phyloP scores from a whole-genome alignment of 2,329 filamentous ascomycete genomes.

The Aspergillus brunneoviolaceus region DNA sequence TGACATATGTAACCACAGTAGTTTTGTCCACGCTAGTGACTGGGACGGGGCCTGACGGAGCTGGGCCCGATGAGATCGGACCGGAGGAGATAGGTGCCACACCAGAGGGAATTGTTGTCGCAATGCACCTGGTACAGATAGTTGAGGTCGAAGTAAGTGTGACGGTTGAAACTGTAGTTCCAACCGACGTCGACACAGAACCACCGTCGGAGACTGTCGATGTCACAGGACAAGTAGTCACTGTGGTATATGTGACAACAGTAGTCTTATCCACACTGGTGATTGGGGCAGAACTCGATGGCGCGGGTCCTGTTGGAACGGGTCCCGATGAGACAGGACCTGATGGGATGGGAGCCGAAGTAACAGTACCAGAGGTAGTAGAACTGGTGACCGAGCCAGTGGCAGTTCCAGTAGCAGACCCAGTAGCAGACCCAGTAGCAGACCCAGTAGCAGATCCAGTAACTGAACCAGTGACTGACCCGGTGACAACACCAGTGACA shows the following conservation, averaged over 20 bases:
- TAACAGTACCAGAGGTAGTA: too few species aligned
- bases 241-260: slow-evolving; percentile 16
- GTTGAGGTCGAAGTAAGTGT: not conserved
- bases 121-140: not conserved
- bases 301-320: slow-evolving; percentile 9
- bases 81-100: slow-evolving; percentile 14
- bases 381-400: too few species aligned
- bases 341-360: slow-evolving; percentile 12
- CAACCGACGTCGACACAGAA: slow-evolving; percentile 33
- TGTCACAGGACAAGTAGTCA: slow-evolving; percentile 16
- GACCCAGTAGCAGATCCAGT: too few species aligned
- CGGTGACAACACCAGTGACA: not conserved
- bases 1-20: not conserved
- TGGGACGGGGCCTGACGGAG: not conserved
- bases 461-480: too few species aligned
- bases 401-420: too few species aligned
- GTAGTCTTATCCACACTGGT: slow-evolving; percentile 14
- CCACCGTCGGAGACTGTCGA: slow-evolving; percentile 42
- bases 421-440: too few species aligned
- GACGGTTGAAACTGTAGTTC: not conserved
- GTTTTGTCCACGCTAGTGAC: slow-evolving; percentile 13
- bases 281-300: not conserved
- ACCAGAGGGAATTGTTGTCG: not conserved
- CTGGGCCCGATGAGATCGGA: not conserved
- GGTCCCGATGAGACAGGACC: not conserved